Percentiles rank a stretch among this genome's conserved stretches.
Evolutionary conservation across 179 eudicot species (phyloP).

Genomic region (Heliamphora ciliata): DNA sequence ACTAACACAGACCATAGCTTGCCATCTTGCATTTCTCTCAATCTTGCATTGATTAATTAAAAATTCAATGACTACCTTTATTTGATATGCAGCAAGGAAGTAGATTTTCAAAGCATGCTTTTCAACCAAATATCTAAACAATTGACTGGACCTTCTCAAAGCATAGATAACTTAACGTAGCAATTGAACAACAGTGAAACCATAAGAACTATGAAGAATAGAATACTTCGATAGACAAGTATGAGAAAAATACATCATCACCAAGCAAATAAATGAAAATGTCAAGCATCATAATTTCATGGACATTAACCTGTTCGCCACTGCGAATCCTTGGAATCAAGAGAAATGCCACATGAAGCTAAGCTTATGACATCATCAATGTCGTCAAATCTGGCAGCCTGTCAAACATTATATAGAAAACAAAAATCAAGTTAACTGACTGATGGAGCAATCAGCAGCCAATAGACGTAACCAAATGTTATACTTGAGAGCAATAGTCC

Average conservation of each 20-base stretch:
- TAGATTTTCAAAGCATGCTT: not conserved
- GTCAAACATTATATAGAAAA: constrained; percentile 13
- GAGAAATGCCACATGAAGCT: constrained; percentile 54
- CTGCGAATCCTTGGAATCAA: constrained; percentile 60
- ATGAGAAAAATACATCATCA: not conserved
- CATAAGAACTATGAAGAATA: not conserved
- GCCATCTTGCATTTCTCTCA: not conserved
- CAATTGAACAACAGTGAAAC: not conserved
- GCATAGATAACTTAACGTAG: not conserved
- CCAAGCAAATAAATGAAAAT: not conserved
- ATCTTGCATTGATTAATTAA: not conserved
- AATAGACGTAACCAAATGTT: not conserved
- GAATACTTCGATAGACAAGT: not conserved
- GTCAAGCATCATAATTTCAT: not conserved
- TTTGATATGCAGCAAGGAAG: not conserved
- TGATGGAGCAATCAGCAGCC: constrained; percentile 11
- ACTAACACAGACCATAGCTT: too few species aligned
- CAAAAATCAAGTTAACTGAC: not conserved
- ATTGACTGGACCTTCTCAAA: not conserved
- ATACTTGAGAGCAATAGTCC: not conserved
- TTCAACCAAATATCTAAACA: not conserved
- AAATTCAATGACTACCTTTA: not conserved
- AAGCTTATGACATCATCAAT: constrained; percentile 56
- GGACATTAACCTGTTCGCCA: constrained; percentile 66
- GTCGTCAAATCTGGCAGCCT: constrained; percentile 92